Percentiles rank a stretch among this genome's conserved stretches.
Conservation (phyloP, 2,329 filamentous ascomycete species). For the Tolypocladium cylindrosporum region DNA sequence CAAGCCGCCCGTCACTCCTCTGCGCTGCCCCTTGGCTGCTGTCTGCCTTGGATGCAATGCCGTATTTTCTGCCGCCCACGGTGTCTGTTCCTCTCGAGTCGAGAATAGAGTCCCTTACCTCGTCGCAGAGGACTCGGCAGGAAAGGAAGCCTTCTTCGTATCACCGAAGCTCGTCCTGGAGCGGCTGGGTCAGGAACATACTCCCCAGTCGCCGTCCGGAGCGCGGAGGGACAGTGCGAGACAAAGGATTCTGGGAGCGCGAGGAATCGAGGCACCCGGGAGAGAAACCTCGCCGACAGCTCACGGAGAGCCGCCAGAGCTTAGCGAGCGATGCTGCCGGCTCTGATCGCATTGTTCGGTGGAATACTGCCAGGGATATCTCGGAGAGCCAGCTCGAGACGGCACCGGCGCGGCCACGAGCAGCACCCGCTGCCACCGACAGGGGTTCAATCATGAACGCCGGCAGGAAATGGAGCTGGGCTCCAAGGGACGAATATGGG, state of each 20-base stretch:
- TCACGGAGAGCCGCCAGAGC: conserved; percentile 8
- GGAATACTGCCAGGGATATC: conserved; percentile 24
- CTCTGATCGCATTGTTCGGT: conserved; percentile 21
- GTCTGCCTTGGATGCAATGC: conserved; percentile 5
- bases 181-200: conserved; percentile 32
- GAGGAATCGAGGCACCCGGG: conserved; percentile 4
- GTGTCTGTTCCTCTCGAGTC: conserved; percentile 8
- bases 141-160: neutral
- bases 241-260: conserved; percentile 17
- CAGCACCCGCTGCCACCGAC: neutral
- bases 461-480: conserved; percentile 11
- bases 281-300: conserved; percentile 1
- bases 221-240: conserved; percentile 36
- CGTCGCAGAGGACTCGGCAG: neutral
- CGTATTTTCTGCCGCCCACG: conserved; percentile 11
- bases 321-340: conserved; percentile 10
- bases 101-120: neutral
- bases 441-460: neutral
- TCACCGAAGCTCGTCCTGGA: conserved; percentile 17
- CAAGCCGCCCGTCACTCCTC: neutral
- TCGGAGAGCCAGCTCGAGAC: conserved; percentile 4
- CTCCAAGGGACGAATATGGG: conserved; percentile 2
- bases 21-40: neutral
- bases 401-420: neutral
- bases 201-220: conserved; percentile 40